A percentile compares a stretch with the other conserved stretches of the same genome.
Evolutionary conservation across 1,139 yeast genomes (phyloP).

Genomic region (Lodderomyces margitis): DNA sequence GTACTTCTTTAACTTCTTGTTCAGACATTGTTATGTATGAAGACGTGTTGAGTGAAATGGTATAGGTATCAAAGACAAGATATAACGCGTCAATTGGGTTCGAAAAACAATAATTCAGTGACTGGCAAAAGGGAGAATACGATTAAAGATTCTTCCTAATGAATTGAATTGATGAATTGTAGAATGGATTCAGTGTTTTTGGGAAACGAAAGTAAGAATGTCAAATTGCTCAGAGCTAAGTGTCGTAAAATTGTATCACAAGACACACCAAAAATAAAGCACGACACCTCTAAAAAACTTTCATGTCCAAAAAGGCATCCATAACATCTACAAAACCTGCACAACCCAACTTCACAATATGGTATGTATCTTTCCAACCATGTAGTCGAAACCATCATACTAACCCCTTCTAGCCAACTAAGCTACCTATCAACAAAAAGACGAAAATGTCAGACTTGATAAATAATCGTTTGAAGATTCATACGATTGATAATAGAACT

Average conservation of each 20-base stretch:
- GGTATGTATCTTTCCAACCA: constrained; percentile 2
- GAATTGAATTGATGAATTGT: not conserved
- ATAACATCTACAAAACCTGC: not conserved
- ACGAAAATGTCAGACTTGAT: constrained; percentile 67
- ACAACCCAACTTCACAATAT: not conserved
- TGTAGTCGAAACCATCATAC: not conserved
- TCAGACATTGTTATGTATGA: not conserved
- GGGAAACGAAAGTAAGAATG: not conserved
- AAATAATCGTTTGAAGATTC: constrained; percentile 69
- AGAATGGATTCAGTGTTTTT: not conserved
- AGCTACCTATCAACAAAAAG: constrained; percentile 35
- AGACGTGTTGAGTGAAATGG: not conserved
- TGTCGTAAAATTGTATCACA: constrained; percentile 1
- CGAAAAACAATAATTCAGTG: not conserved
- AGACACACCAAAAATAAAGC: not conserved
- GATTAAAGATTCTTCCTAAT: not conserved
- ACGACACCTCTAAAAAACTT: not conserved
- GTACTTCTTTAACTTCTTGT: constrained; percentile 7
- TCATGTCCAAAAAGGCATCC: not conserved
- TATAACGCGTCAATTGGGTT: not conserved
- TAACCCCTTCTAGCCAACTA: constrained; percentile 11
- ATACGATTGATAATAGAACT: constrained; percentile 71
- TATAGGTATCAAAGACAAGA: not conserved
- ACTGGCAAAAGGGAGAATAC: no score
- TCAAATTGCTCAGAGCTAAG: not conserved